Percentiles rank a stretch among this genome's conserved stretches.
Evolutionary conservation across 2,329 filamentous ascomycete genomes (phyloP).

Genomic region (Monosporascus sp.): DNA sequence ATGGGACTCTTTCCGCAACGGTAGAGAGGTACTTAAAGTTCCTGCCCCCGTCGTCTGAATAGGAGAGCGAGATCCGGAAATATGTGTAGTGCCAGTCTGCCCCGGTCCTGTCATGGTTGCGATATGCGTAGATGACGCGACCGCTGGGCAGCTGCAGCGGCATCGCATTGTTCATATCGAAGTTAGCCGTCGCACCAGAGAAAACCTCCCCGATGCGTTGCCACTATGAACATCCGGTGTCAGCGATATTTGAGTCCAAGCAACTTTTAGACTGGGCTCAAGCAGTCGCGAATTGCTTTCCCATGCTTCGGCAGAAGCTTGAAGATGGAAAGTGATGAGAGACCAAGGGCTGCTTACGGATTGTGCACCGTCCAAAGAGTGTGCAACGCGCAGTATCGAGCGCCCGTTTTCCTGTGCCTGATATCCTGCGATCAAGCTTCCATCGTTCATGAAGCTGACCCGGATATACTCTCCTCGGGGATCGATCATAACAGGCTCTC

Average conservation of each 20-base stretch:
- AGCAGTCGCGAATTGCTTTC: no score
- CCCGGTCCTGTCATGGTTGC: conserved; percentile 27
- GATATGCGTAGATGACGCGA: conserved; percentile 31
- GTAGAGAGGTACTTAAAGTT: conserved; percentile 30
- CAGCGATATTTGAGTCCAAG: not conserved
- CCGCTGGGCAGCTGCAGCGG: conserved; percentile 30
- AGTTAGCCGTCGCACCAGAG: conserved; percentile 12
- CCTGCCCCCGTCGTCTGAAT: conserved; percentile 35
- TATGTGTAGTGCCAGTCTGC: conserved; percentile 19
- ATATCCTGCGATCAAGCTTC: conserved; percentile 25
- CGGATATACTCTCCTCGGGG: conserved; percentile 23
- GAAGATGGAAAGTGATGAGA: no score
- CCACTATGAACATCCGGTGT: conserved; percentile 12
- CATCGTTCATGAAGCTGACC: conserved; percentile 20
- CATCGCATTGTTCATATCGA: conserved; percentile 30
- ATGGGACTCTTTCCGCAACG: conserved; percentile 19
- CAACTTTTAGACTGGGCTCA: not conserved
- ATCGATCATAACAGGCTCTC: conserved; percentile 20
- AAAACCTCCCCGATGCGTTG: conserved; percentile 19
- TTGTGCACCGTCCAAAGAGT: conserved; percentile 21
- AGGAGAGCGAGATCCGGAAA: conserved; percentile 38
- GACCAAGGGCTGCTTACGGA: conserved; percentile 6
- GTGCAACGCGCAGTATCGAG: conserved; percentile 18
- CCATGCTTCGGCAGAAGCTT: no score
- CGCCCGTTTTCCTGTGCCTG: conserved; percentile 16